A percentile compares a stretch with the other conserved stretches of the same genome.
phyloP scores from a whole-genome alignment of 2,329 filamentous ascomycete genomes.

The Epicoccum nigrum region DNA sequence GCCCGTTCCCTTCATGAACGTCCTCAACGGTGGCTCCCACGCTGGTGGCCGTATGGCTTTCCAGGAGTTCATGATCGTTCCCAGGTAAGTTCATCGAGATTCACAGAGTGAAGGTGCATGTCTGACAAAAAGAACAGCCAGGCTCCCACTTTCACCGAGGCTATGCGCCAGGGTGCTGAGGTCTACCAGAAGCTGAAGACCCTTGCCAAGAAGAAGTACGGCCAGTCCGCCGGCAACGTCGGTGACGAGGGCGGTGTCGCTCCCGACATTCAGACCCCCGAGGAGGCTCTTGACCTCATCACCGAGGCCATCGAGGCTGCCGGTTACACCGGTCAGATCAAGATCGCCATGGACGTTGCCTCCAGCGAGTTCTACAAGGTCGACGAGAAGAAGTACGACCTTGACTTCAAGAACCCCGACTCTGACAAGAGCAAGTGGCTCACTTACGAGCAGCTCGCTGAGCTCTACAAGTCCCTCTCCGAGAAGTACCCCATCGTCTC shows the following conservation, averaged over 20 bases:
- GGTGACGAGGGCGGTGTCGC: constrained; percentile 99
- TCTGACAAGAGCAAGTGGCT: constrained; percentile 97
- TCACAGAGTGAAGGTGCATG: constrained; percentile 18
- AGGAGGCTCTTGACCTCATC: constrained; percentile 97
- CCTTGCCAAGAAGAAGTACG: constrained; percentile 99
- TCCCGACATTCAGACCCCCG: constrained; percentile 95
- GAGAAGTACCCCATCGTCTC: constrained; percentile 98
- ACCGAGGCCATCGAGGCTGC: constrained; percentile 91
- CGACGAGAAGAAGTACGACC: constrained; percentile 98
- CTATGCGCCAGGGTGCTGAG: constrained; percentile 93
- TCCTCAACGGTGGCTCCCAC: constrained; percentile 79
- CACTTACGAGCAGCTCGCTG: constrained; percentile 96
- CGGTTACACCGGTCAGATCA: constrained; percentile 93
- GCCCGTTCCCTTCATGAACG: constrained; percentile 62
- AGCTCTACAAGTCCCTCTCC: constrained; percentile 83
- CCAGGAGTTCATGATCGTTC: constrained; percentile 64
- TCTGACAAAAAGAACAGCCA: constrained; percentile 57
- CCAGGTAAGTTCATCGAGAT: constrained; percentile 46
- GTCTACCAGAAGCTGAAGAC: constrained; percentile 98
- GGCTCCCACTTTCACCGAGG: constrained; percentile 92
- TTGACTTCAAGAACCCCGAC: constrained; percentile 99
- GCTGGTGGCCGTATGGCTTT: constrained; percentile 84
- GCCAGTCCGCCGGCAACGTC: constrained; percentile 97
- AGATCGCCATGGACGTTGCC: constrained; percentile 99
- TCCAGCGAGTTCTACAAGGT: constrained; percentile 99